These are phyloP conservation scores for Cenchrus purpureus DNA, from an alignment of 176 grass and related monocot species.

Conservation along the genomic window DNA sequence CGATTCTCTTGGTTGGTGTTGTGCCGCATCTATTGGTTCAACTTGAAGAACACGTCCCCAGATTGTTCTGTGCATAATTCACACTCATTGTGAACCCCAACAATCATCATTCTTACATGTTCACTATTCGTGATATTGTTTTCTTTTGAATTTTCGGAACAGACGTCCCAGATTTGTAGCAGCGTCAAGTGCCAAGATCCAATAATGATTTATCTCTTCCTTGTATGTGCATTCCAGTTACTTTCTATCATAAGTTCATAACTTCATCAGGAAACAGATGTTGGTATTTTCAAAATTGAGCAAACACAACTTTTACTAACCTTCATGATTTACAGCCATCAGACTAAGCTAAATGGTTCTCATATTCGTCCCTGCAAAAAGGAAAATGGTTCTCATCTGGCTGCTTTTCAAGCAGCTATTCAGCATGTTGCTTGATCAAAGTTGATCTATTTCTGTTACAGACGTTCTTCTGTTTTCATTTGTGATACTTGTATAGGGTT, in stretches of 20 bases:
- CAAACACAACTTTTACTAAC: background rate
- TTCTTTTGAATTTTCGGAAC: background rate
- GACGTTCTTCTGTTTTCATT: background rate
- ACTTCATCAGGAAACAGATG: background rate
- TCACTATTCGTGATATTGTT: background rate
- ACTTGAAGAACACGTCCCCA: background rate
- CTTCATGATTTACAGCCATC: background rate
- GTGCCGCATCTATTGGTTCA: background rate
- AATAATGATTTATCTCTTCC: background rate
- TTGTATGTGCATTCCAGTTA: background rate
- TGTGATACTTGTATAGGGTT: background rate
- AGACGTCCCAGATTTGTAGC: background rate
- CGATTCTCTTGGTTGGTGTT: background rate
- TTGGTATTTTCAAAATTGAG: background rate
- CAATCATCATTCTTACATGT: background rate
- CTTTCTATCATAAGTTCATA: background rate
- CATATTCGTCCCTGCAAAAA: background rate
- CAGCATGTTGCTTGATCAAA: background rate
- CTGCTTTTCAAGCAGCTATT: background rate
- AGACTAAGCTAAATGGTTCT: slow-evolving; percentile 17
- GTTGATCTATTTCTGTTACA: slow-evolving; percentile 4
- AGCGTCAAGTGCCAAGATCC: background rate
- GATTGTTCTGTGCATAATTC: slow-evolving; percentile 7
- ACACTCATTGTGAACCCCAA: background rate
- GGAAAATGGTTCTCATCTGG: background rate